Conservation (phyloP, 495 filamentous ascomycete genomes). For the Pseudotulostoma volvatum region DNA sequence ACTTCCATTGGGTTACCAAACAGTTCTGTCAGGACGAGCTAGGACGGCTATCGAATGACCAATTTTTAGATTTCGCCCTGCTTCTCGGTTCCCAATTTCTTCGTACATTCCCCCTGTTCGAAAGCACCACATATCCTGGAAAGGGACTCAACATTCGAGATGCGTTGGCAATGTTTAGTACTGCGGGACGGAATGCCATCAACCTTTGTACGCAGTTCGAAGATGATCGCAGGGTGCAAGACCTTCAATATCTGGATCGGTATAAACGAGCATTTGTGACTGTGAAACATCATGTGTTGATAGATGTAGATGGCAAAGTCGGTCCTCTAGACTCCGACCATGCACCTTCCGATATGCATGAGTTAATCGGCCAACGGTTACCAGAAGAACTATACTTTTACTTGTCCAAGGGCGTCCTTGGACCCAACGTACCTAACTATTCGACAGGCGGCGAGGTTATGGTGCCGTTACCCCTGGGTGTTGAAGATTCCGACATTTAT, state of each 20-base stretch:
- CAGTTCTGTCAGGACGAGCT: constrained; percentile 52
- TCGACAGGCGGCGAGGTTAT: constrained; percentile 60
- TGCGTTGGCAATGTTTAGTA: constrained; percentile 54
- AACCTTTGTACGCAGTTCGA: constrained; percentile 50
- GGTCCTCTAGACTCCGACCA: constrained; percentile 50
- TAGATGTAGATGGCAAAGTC: constrained; percentile 58
- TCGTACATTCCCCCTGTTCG: constrained; percentile 57
- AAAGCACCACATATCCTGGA: constrained; percentile 31
- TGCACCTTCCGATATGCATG: constrained; percentile 65
- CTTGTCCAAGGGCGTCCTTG: constrained; percentile 64
- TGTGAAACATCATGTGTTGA: constrained; percentile 72
- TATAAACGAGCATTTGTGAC: constrained; percentile 71
- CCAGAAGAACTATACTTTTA: constrained; percentile 90
- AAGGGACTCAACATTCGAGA: constrained; percentile 42
- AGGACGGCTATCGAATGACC: constrained; percentile 45
- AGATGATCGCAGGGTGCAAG: constrained; percentile 50
- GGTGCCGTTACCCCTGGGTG: constrained; percentile 63
- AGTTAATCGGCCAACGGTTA: constrained; percentile 75
- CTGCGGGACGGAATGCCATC: constrained; percentile 43
- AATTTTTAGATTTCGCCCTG: constrained; percentile 69
- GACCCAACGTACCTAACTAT: constrained; percentile 64
- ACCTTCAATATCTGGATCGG: constrained; percentile 63
- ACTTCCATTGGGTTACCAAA: constrained; percentile 57
- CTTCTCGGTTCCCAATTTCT: constrained; percentile 74
- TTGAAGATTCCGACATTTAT: constrained; percentile 65